Base-by-base conservation (phyloP, 2,329 filamentous ascomycete genomes). In the Colletotrichum kahawae region DNA sequence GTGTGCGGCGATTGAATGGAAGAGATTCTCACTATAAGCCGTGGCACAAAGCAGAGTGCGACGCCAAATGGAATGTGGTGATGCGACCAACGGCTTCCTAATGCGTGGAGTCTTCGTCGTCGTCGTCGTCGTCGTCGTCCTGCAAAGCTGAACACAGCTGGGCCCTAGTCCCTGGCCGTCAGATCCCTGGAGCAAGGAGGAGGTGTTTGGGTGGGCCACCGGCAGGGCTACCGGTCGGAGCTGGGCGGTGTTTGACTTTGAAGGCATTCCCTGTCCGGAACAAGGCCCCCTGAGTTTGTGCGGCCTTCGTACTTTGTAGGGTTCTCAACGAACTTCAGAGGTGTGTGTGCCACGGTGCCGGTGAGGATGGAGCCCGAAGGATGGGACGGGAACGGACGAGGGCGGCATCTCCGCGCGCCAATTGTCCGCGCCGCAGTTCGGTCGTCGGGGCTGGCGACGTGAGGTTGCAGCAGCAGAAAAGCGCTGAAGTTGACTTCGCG, bases 241-340 rank as follows among this genome's bases (percentile, higher is more conserved):
- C 62, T 33, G 60, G 60, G 54, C 38, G 16, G 21, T 33, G 29
- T 34, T 67, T 51, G 33, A 48, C 27, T 34, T 54, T 71, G 68
- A 74, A 43, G 71, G 71, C 13, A 66, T 71, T 74, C 38, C 71
- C 62, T 74, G 67, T 43, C 67, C 33, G 51, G 34, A 70, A 51
- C 59, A 59, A 31, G 59, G 21, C 43, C 48, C 56, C 31, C 34
- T 63, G 21, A 36, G 60, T 63, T 27, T 36, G 60, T 34, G 60
- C 31, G 31, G 60, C 60, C 38, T 27, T 14, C n/a, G 60, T 24
- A 36, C 43, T 10, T 21, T 34, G 43, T 13, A 67, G 48, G 64
- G 29, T 4, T 51, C 43, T 51, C 31, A 67, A 33, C 24, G 62
- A 16, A 65, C 18, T 24, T 51, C 43, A 51, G n/a, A 43, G 34